Base-by-base conservation (phyloP, 495 filamentous ascomycete species). In the Chaetomidium leptoderma region DNA sequence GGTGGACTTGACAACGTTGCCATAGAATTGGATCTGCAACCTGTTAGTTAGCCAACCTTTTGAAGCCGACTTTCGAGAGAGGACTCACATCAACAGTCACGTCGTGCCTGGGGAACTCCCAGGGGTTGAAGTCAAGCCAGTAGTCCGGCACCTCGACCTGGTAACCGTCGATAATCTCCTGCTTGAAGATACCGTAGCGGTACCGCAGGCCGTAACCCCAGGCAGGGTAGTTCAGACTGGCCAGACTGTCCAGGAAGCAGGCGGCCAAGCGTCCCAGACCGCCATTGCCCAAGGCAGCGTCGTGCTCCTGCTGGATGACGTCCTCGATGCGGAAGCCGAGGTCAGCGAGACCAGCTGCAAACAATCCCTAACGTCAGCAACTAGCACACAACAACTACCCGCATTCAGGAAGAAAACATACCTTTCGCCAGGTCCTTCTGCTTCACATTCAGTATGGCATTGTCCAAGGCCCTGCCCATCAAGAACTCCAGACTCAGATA, bases 81-180 rank as follows among this genome's bases (percentile, higher is more conserved):
- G 24, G n/a, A 60, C 78, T 75, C 55, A 79, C 77, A 70, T 96
- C 89, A 30, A 98, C 92, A 10, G 86, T 90, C 43, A 98, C 85
- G 67, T 98, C 93, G 70, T 95, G 91, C 61, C 93, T 82, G 19
- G 92, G 90, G 66, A 98, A 97, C 66, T 98, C 93, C 93, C 93
- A 98, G 6, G 95, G 93, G 78, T 97, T 97, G 71, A 97, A 96
- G 67, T 97, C 93, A 30, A 98, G 83, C 93, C 93, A 98, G 74
- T 98, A 98, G 71, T 98, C 93, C 21, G 93, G 93, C 45, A 97
- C 86, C 65, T 98, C 93, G 48, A 97, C 89, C 72, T 98, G 93
- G 66, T 96, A 97, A 17, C 93, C 93, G 66, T 97, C 87, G 48
- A 97, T 83, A 63, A 98, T 96, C 77, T 98, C 92, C 76, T 98